Percentiles rank a stretch among this genome's conserved stretches.
Evolutionary conservation across 1,139 yeast species (phyloP).

Genomic region (Meyerozyma carpophila): DNA sequence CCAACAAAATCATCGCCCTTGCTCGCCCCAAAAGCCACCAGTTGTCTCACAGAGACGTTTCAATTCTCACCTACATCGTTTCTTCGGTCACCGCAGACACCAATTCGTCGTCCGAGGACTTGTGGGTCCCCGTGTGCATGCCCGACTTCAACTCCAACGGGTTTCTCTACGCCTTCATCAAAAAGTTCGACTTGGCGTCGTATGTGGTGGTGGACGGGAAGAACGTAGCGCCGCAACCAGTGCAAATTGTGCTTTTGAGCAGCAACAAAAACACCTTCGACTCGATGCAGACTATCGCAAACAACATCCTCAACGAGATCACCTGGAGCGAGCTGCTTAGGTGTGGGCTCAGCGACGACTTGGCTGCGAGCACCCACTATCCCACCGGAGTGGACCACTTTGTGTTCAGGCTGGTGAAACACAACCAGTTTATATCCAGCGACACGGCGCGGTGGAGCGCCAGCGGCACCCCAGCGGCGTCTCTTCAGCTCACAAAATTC

Average conservation of each 20-base stretch:
- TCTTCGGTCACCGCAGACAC: conserved; percentile 18
- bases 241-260: conserved; percentile 68
- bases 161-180: conserved; percentile 75
- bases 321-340: conserved; percentile 28
- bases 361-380: conserved; percentile 14
- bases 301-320: conserved; percentile 43
- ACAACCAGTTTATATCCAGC: conserved; percentile 10
- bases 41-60: conserved; percentile 27
- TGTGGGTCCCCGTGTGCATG: conserved; percentile 91
- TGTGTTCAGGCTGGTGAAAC: conserved; percentile 63
- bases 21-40: conserved; percentile 33
- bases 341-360: conserved; percentile 32
- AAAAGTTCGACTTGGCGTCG: conserved; percentile 40
- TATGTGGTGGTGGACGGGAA: conserved; percentile 16
- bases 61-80: conserved; percentile 24
- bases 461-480: neutral
- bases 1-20: conserved; percentile 23
- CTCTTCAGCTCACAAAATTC: conserved; percentile 3
- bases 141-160: conserved; percentile 89
- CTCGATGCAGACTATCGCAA: conserved; percentile 60
- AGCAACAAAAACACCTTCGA: conserved; percentile 82
- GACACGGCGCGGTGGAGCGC: neutral
- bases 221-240: conserved; percentile 20
- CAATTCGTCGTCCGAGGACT: conserved; percentile 47
- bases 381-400: conserved; percentile 63